These are phyloP conservation scores for Crucibulum laeve DNA, from an alignment of 768 basidiomycete genomes.

Conservation along the genomic window DNA sequence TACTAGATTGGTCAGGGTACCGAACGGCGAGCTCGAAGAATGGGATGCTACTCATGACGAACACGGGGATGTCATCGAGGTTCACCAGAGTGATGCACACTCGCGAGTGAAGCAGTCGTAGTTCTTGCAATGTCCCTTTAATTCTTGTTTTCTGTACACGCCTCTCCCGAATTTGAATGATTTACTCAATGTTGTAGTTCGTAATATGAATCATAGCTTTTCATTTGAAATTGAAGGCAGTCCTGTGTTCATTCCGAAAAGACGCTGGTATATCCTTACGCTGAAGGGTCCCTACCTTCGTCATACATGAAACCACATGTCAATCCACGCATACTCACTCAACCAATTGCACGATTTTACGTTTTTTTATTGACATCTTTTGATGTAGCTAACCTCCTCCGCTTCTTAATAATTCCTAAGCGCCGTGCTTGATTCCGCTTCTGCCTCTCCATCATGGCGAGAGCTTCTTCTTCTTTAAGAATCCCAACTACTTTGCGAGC, in stretches of 20 bases:
- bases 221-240: no score
- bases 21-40: slow-evolving; percentile 21
- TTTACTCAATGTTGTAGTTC: no score
- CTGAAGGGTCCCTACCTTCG: no score
- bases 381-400: slow-evolving; percentile 5
- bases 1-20: slow-evolving; percentile 25
- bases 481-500: slow-evolving; percentile 53
- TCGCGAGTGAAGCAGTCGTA: not conserved
- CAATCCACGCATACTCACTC: no score
- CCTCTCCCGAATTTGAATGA: no score
- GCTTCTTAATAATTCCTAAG: slow-evolving; percentile 27
- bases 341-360: no score
- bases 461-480: slow-evolving; percentile 38
- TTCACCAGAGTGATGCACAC: not conserved
- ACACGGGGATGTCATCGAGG: slow-evolving; percentile 21
- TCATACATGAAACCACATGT: no score
- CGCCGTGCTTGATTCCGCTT: slow-evolving; percentile 23
- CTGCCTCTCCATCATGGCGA: slow-evolving; percentile 24
- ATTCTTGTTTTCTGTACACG: not conserved
- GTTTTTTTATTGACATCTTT: no score
- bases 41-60: slow-evolving; percentile 32
- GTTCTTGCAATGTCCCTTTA: not conserved
- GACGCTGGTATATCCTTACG: no score
- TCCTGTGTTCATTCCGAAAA: no score
- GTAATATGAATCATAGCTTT: no score